Evolutionary conservation across 139 green algal species (phyloP).

Genomic region (Raphidocelis subcapitata): DNA sequence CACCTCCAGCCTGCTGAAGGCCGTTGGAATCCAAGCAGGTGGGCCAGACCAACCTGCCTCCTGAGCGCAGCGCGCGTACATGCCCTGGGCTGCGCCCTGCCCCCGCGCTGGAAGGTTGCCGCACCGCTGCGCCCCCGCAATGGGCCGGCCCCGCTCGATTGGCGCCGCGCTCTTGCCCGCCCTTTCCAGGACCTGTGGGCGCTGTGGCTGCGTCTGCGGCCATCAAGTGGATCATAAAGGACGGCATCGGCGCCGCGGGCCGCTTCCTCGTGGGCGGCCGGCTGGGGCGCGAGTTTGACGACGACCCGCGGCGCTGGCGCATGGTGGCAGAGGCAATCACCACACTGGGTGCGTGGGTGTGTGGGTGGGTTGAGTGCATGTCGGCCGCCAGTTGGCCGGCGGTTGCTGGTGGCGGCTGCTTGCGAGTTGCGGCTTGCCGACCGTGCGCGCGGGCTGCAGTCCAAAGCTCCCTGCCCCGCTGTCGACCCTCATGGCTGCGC

Average conservation of each 20-base stretch:
- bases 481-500: too few species aligned
- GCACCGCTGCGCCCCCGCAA: neutral
- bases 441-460: too few species aligned
- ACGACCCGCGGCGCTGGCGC: constrained; percentile 66
- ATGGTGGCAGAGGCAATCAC: constrained; percentile 66
- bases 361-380: neutral
- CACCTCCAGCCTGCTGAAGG: constrained; percentile 73
- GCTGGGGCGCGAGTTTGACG: constrained; percentile 73
- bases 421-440: too few species aligned
- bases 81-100: neutral
- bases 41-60: constrained; percentile 31
- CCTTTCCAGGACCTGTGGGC: constrained; percentile 15
- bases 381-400: neutral
- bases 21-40: constrained; percentile 60
- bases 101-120: neutral
- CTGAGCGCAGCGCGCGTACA: neutral
- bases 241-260: constrained; percentile 74
- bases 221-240: constrained; percentile 79
- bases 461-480: too few species aligned
- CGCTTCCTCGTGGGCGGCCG: constrained; percentile 58
- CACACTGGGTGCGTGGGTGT: constrained; percentile 19
- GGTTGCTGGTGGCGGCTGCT: neutral
- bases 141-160: neutral
- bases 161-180: neutral
- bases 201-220: constrained; percentile 51